Evolutionary conservation across 108 stramenopile genomes (phyloP).

Genomic region (Nitzschia inconspicua): DNA sequence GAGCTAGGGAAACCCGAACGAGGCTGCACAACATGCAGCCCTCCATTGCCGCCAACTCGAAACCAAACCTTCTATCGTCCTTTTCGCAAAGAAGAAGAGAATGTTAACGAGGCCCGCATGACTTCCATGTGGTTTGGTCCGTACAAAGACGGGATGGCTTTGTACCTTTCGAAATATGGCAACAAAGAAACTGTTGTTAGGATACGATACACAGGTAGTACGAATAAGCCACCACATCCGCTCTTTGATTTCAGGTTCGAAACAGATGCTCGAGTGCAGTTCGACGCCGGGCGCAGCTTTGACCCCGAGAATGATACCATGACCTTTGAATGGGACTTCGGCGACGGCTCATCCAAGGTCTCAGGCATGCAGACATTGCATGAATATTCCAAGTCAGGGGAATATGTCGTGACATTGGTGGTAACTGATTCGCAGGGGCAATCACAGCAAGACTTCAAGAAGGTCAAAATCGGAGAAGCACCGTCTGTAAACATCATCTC

Average conservation of each 20-base stretch:
- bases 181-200: constrained; percentile 12
- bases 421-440: constrained; percentile 20
- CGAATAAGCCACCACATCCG: constrained; percentile 18
- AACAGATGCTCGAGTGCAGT: constrained; percentile 6
- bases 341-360: constrained; percentile 11
- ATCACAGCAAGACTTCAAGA: neutral
- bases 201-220: constrained; percentile 13
- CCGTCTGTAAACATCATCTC: constrained; percentile 10
- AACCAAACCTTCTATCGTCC: constrained; percentile 7
- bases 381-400: constrained; percentile 7
- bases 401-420: constrained; percentile 5
- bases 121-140: constrained; percentile 33
- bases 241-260: neutral
- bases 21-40: neutral
- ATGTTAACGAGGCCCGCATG: constrained; percentile 4
- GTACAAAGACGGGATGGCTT: constrained; percentile 19
- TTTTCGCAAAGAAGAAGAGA: neutral
- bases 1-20: neutral
- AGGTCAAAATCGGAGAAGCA: constrained; percentile 1
- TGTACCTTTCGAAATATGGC: constrained; percentile 18
- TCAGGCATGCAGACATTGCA: neutral
- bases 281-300: constrained; percentile 27
- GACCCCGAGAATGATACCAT: constrained; percentile 31
- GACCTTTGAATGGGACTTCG: constrained; percentile 33
- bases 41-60: constrained; percentile 9